These are phyloP conservation scores for Strobilomyces dryophilus DNA, from an alignment of 768 basidiomycete genomes.

Conservation along the genomic window DNA sequence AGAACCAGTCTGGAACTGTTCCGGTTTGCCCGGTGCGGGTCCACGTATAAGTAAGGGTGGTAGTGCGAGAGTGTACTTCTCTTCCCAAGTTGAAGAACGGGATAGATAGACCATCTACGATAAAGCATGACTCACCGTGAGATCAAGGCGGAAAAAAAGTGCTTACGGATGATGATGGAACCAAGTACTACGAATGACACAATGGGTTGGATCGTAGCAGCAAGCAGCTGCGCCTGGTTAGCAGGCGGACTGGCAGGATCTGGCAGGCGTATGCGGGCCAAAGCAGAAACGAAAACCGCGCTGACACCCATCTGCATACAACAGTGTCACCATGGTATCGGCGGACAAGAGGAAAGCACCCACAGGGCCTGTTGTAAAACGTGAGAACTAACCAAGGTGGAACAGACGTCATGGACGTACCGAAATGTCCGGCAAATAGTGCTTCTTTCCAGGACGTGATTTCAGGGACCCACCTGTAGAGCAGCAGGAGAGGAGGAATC, in stretches of 20 bases:
- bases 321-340: background rate
- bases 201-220: conserved; percentile 71
- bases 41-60: conserved; percentile 43
- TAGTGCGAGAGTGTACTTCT: conserved; percentile 41
- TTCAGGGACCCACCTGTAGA: conserved; percentile 87
- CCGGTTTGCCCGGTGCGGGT: conserved; percentile 28
- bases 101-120: conserved; percentile 63
- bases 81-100: conserved; percentile 59
- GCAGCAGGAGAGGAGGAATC: conserved; percentile 69
- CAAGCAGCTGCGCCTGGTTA: conserved; percentile 69
- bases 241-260: conserved; percentile 54
- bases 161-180: conserved; percentile 79
- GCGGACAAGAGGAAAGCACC: conserved; percentile 19
- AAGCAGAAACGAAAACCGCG: conserved; percentile 80
- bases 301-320: conserved; percentile 79
- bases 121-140: background rate
- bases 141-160: background rate
- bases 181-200: conserved; percentile 84
- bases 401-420: conserved; percentile 30
- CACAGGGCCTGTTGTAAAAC: conserved; percentile 45
- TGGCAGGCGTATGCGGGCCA: conserved; percentile 63
- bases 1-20: conserved; percentile 43
- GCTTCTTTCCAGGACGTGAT: conserved; percentile 83
- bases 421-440: conserved; percentile 89
- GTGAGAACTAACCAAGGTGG: conserved; percentile 2